Percentiles rank a stretch among this genome's conserved stretches.
Conservation (phyloP, 768 basidiomycete genomes). For the Fistulinella prunicolor region DNA sequence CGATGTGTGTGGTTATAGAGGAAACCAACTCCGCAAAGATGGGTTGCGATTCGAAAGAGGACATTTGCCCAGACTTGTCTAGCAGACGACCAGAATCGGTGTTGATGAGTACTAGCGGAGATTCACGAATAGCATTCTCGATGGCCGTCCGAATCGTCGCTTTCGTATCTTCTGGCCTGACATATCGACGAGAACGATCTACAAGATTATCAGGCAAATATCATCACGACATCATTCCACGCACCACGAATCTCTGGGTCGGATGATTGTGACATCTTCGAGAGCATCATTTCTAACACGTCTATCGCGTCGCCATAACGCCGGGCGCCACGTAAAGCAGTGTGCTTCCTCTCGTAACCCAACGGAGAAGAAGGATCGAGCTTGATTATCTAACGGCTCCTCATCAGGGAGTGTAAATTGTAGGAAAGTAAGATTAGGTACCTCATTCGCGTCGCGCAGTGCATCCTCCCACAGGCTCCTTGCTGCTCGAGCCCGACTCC, state of each 20-base stretch:
- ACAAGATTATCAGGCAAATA: too few species aligned
- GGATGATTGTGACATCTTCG: slow-evolving; percentile 1
- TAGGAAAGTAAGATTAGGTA: background rate
- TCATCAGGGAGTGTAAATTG: background rate
- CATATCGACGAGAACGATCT: background rate
- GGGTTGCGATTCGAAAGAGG: slow-evolving; percentile 1
- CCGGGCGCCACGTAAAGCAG: slow-evolving; percentile 2
- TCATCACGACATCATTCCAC: too few species aligned
- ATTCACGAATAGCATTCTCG: background rate
- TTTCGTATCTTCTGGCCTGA: background rate
- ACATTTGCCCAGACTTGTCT: slow-evolving; percentile 1
- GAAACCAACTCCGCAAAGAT: slow-evolving; percentile 6
- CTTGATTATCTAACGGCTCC: background rate
- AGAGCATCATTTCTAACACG: slow-evolving; percentile 10
- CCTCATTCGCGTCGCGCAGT: slow-evolving; percentile 2
- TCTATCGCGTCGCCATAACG: background rate
- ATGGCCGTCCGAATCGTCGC: background rate
- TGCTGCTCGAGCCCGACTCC: background rate
- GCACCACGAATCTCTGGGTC: slow-evolving; percentile 4
- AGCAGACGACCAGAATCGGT: slow-evolving; percentile 5
- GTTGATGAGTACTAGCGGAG: slow-evolving; percentile 5
- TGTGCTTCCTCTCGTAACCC: slow-evolving; percentile 12
- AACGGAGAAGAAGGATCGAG: slow-evolving; percentile 6
- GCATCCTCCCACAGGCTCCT: slow-evolving; percentile 3
- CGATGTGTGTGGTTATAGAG: slow-evolving; percentile 5